Evolutionary conservation across 2,329 filamentous ascomycete genomes (phyloP).

Genomic region (Cercospora sp.): DNA sequence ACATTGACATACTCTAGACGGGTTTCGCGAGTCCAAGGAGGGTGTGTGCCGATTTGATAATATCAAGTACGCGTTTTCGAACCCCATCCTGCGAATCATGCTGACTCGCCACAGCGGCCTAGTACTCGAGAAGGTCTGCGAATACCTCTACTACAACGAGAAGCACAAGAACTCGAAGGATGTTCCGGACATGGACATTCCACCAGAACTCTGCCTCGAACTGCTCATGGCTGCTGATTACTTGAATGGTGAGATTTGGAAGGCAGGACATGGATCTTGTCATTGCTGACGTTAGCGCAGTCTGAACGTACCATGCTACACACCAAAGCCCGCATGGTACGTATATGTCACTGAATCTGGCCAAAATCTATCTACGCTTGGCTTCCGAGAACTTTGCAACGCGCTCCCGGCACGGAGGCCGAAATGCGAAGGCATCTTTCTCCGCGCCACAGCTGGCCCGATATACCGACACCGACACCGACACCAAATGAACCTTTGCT

Average conservation of each 20-base stretch:
- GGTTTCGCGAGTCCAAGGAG: constrained; percentile 65
- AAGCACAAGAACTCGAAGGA: constrained; percentile 69
- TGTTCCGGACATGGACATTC: constrained; percentile 78
- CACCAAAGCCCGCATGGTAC: not conserved
- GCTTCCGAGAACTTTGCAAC: not conserved
- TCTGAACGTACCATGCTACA: not conserved
- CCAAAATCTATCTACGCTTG: not conserved
- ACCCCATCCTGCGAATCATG: no score
- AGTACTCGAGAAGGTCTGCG: constrained; percentile 76
- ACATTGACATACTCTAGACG: constrained; percentile 46
- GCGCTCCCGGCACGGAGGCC: not conserved
- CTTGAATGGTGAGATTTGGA: constrained; percentile 59
- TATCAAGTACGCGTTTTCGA: constrained; percentile 62
- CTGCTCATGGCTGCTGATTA: constrained; percentile 76
- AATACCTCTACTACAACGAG: constrained; percentile 83
- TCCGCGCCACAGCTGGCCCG: not conserved
- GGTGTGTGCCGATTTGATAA: constrained; percentile 69
- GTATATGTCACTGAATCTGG: not conserved
- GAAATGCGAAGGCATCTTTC: not conserved
- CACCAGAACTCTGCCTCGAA: constrained; percentile 75
- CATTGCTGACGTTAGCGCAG: not conserved
- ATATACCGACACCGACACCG: not conserved
- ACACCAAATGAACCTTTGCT: no score
- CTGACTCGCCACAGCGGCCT: constrained; percentile 56
- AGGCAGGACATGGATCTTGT: not conserved